A percentile compares a stretch with the other conserved stretches of the same genome.
phyloP scores from a whole-genome alignment of 2,329 filamentous ascomycete genomes.

The Claviceps purpurea region DNA sequence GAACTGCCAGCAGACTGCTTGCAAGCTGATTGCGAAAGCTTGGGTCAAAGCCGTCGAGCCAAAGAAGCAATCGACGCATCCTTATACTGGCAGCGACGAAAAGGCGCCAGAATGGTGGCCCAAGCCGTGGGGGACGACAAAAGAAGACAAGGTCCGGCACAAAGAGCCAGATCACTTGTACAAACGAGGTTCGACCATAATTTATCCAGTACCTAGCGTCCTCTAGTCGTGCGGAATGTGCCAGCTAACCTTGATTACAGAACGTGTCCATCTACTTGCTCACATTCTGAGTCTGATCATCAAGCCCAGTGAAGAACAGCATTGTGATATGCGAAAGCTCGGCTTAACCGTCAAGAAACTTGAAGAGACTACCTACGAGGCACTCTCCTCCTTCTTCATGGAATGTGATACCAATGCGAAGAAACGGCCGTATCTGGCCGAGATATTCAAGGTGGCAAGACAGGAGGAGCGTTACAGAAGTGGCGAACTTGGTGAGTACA shows the following conservation, averaged over 20 bases:
- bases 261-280: conserved; percentile 43
- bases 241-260: conserved; percentile 20
- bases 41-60: conserved; percentile 66
- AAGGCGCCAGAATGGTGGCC: conserved; percentile 58
- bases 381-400: conserved; percentile 42
- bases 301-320: conserved; percentile 34
- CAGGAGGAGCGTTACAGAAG: conserved; percentile 42
- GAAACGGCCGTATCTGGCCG: conserved; percentile 42
- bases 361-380: conserved; percentile 45
- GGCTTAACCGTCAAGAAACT: conserved; percentile 40
- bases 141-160: conserved; percentile 46
- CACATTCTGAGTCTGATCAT: conserved; percentile 48
- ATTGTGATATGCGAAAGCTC: conserved; percentile 38
- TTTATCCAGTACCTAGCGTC: not conserved
- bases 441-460: conserved; percentile 48
- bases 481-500: conserved; percentile 40
- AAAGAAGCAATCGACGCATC: conserved; percentile 63
- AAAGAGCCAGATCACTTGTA: conserved; percentile 63
- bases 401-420: conserved; percentile 41
- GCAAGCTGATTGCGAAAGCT: conserved; percentile 60
- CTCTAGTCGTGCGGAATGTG: not conserved
- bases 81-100: conserved; percentile 53
- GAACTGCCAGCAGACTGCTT: conserved; percentile 55
- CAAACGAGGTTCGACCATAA: conserved; percentile 42
- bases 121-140: conserved; percentile 34